phyloP scores from a whole-genome alignment of 2,329 filamentous ascomycete genomes.

The Aspergillus puulaauensis region DNA sequence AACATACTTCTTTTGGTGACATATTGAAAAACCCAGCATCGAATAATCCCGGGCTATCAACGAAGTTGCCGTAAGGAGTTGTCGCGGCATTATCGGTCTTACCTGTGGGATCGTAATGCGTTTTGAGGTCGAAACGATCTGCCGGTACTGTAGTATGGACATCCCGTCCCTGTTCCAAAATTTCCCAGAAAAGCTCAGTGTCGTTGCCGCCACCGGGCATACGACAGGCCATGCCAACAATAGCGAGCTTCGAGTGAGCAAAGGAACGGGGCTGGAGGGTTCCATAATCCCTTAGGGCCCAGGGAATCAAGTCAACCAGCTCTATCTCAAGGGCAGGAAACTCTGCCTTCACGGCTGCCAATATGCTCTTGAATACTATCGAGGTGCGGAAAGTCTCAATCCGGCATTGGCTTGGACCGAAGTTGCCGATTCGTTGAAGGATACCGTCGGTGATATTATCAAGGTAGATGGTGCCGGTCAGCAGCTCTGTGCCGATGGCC shows the following conservation, averaged over 20 bases:
- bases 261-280: neutral
- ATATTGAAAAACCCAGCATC: conserved; percentile 45
- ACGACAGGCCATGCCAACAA: conserved; percentile 26
- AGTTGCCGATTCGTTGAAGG: neutral
- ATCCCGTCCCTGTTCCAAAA: conserved; percentile 34
- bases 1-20: conserved; percentile 59
- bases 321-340: neutral
- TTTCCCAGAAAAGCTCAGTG: conserved; percentile 36
- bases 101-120: conserved; percentile 34
- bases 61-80: conserved; percentile 36
- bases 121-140: conserved; percentile 35
- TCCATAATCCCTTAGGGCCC: conserved; percentile 5
- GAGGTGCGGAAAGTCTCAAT: conserved; percentile 12
- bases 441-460: conserved; percentile 10
- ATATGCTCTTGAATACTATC: conserved; percentile 6
- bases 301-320: conserved; percentile 1
- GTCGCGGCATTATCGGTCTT: conserved; percentile 32
- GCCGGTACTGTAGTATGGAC: conserved; percentile 28
- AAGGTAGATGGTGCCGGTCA: conserved; percentile 12
- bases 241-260: conserved; percentile 23
- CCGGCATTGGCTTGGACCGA: neutral
- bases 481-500: conserved; percentile 12
- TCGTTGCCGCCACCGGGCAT: conserved; percentile 22
- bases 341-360: neutral
- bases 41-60: conserved; percentile 39